Evolutionary conservation across 78 protist genomes (phyloP), one percentile per base, ranked within the genome.

Genomic region (Dictyostelium capitatum): DNA sequence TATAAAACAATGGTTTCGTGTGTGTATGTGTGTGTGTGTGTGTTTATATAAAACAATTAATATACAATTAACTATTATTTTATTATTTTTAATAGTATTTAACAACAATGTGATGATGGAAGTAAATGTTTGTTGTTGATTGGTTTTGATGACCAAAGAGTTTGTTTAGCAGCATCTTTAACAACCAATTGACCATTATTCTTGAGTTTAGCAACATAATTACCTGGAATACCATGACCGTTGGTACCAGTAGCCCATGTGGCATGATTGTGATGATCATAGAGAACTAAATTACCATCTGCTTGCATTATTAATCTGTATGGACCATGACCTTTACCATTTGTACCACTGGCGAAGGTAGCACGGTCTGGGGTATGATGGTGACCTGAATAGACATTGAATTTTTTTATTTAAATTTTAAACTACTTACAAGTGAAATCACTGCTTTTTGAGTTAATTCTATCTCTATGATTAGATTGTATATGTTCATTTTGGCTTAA

Each of bases 291-390:
- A 48, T 82, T 80, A 37, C 67, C 46, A 32, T 79, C 83, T 7
- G 9, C 46, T 53, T 82, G 89, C 64, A 64, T 37, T 17, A 41
- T 82, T 30, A 65, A 53, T 28, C 79, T 17, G 47, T 7, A 65
- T 82, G 79, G 80, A 32, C 80, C 89, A n/a, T 69, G 78, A 30
- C 89, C 89, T 74, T 69, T 82, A n/a, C 47, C 47, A 74, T 82
- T 0, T 6, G 89, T 82, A 4, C 23, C 10, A 11, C 62, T 47
- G 0, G 89, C 0, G 69, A 78, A 82, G 3, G 30, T 51, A 0
- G 78, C 48, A 19, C 51, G 46, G 15, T 9, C 28, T n/a, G 20
- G 37, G 0, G 10, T 14, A 4, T 43, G 20, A 25, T 59, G 43
- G 43, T 37, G 43, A 2, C 89, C 89, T 14, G 43, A 19, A 57